Percentiles rank a stretch among this genome's conserved stretches.
phyloP scores from a whole-genome alignment of 306 rosid genomes.

The Corylus americana region DNA sequence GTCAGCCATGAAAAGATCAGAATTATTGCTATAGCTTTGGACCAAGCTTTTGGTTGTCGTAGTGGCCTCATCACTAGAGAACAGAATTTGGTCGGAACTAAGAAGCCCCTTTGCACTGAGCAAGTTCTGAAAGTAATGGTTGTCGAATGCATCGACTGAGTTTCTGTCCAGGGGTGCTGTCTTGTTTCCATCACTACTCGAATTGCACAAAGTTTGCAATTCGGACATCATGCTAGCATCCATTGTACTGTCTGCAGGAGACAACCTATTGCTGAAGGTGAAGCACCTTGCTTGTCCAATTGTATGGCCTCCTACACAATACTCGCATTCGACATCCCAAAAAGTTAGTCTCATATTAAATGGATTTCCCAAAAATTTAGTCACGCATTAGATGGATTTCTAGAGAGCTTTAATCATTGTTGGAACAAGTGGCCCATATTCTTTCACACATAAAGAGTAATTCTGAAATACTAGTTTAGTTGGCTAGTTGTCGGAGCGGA shows the following conservation, averaged over 20 bases:
- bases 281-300: slow-evolving; percentile 71
- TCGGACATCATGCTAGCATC: slow-evolving; percentile 51
- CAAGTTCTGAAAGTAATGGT: slow-evolving; percentile 71
- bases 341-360: too few relatives aligned
- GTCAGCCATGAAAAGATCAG: slow-evolving; percentile 50
- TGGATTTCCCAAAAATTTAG: too few relatives aligned
- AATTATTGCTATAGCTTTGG: slow-evolving; percentile 43
- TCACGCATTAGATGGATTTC: too few relatives aligned
- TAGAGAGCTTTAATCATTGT: too few relatives aligned
- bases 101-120: slow-evolving; percentile 62
- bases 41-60: slow-evolving; percentile 58
- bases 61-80: slow-evolving; percentile 45
- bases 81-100: slow-evolving; percentile 69
- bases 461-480: too few relatives aligned
- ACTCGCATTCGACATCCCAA: too few relatives aligned
- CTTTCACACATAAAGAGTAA: too few relatives aligned
- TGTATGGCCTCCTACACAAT: slow-evolving; percentile 73
- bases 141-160: slow-evolving; percentile 82
- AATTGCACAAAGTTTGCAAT: slow-evolving; percentile 67
- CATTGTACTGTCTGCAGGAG: slow-evolving; percentile 60
- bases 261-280: slow-evolving; percentile 63
- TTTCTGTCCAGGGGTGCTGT: slow-evolving; percentile 59
- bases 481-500: too few relatives aligned
- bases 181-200: slow-evolving; percentile 58
- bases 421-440: too few relatives aligned